These are phyloP conservation scores for Pseudophaeomoniella oleicola DNA, from an alignment of 2,329 filamentous ascomycete species.

Conservation along the genomic window DNA sequence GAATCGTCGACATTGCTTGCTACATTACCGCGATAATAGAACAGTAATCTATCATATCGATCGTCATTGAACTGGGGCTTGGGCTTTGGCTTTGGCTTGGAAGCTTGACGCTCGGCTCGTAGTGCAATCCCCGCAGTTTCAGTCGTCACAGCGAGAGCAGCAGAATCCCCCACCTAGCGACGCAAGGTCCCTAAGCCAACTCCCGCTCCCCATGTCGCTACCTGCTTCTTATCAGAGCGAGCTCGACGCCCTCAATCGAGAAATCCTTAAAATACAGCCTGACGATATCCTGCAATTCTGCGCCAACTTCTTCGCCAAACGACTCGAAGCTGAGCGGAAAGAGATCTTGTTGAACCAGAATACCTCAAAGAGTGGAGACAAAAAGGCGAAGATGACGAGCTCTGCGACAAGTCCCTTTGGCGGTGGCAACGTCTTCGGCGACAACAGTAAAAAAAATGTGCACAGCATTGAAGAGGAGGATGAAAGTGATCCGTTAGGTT, in stretches of 20 bases:
- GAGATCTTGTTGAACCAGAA: slow-evolving; percentile 30
- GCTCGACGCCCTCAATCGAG: slow-evolving; percentile 48
- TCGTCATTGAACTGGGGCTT: no score
- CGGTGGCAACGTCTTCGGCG: slow-evolving; percentile 56
- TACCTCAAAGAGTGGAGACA: slow-evolving; percentile 16
- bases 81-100: not conserved
- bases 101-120: no score
- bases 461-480: slow-evolving; percentile 67
- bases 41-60: no score
- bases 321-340: slow-evolving; percentile 50
- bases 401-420: slow-evolving; percentile 65
- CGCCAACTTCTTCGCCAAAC: slow-evolving; percentile 51
- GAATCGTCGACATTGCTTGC: no score
- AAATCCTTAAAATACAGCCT: slow-evolving; percentile 44
- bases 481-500: slow-evolving; percentile 60
- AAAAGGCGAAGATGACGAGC: slow-evolving; percentile 49
- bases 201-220: slow-evolving; percentile 25
- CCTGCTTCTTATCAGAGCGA: slow-evolving; percentile 44
- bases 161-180: not conserved
- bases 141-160: not conserved
- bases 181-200: no score
- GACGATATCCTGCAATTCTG: slow-evolving; percentile 56
- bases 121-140: no score
- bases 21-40: no score
- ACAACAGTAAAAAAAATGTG: slow-evolving; percentile 33